These are phyloP conservation scores for Boletellus sp. DNA, from an alignment of 768 basidiomycete species.

Conservation along the genomic window DNA sequence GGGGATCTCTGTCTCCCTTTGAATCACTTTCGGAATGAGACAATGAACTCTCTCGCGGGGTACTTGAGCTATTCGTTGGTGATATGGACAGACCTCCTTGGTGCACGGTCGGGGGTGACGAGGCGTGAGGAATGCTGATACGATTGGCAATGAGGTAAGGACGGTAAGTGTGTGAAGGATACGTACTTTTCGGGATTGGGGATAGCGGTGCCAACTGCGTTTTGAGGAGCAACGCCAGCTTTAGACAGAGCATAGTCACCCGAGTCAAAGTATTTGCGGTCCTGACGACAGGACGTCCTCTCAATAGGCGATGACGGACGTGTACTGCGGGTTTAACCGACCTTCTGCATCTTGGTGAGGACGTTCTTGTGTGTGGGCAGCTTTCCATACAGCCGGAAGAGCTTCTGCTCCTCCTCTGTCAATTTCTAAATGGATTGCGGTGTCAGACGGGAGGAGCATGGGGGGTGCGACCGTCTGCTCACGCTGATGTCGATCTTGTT, in stretches of 20 bases:
- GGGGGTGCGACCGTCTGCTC: conserved; percentile 29
- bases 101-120: conserved; percentile 57
- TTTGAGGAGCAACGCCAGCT: conserved; percentile 87
- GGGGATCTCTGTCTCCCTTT: conserved; percentile 17
- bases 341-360: conserved; percentile 95
- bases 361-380: conserved; percentile 91
- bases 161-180: neutral
- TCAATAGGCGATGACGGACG: conserved; percentile 5
- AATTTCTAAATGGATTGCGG: conserved; percentile 51
- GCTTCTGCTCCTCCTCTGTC: conserved; percentile 86
- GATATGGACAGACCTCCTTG: conserved; percentile 63
- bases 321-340: conserved; percentile 30
- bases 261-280: conserved; percentile 99
- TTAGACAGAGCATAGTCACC: conserved; percentile 98
- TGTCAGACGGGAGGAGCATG: conserved; percentile 13
- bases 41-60: conserved; percentile 57
- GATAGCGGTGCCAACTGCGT: conserved; percentile 89
- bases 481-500: conserved; percentile 97
- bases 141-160: neutral
- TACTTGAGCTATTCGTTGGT: conserved; percentile 66
- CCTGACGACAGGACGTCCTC: conserved; percentile 45
- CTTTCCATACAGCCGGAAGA: conserved; percentile 93
- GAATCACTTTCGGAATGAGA: conserved; percentile 27
- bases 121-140: conserved; percentile 84
- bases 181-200: conserved; percentile 96